These are phyloP conservation scores for Helicostylum pulchrum DNA, from an alignment of 192 early-diverging fungal species.

Conservation along the genomic window DNA sequence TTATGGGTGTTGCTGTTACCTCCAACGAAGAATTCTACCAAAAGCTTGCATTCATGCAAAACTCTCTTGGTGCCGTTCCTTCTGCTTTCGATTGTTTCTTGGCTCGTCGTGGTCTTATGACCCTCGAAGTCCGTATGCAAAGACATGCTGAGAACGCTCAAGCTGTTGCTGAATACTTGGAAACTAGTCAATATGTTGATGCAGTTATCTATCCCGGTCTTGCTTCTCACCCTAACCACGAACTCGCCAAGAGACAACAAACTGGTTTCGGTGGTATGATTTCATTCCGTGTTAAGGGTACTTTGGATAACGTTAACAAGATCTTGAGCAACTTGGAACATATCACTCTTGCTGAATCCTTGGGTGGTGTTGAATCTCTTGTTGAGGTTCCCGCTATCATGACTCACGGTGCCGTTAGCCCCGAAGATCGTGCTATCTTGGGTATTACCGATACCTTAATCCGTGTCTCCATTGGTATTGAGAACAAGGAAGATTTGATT, in stretches of 20 bases:
- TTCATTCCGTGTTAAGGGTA: constrained; percentile 87
- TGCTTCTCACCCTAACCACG: constrained; percentile 86
- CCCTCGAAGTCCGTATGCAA: constrained; percentile 91
- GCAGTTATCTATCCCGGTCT: constrained; percentile 95
- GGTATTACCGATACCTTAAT: constrained; percentile 95
- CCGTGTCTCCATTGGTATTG: constrained; percentile 89
- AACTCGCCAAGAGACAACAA: constrained; percentile 83
- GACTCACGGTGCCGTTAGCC: constrained; percentile 90
- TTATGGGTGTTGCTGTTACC: constrained; percentile 93
- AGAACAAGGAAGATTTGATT: constrained; percentile 85
- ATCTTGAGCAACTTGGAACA: constrained; percentile 78
- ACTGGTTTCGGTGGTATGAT: constrained; percentile 97
- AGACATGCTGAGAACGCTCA: constrained; percentile 85
- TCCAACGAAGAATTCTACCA: constrained; percentile 67
- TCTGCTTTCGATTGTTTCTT: constrained; percentile 96
- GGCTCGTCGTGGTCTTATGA: constrained; percentile 94
- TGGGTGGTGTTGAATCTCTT: constrained; percentile 94
- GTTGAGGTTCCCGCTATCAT: constrained; percentile 93
- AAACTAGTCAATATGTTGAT: constrained; percentile 66
- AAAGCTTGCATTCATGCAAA: constrained; percentile 89
- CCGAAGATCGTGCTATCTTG: constrained; percentile 78
- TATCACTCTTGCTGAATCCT: constrained; percentile 94
- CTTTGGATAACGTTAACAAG: constrained; percentile 72
- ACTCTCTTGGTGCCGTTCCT: constrained; percentile 95
- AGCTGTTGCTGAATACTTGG: constrained; percentile 77